Conservation (phyloP, 2,329 filamentous ascomycete species). For the Diplodia seriata region DNA sequence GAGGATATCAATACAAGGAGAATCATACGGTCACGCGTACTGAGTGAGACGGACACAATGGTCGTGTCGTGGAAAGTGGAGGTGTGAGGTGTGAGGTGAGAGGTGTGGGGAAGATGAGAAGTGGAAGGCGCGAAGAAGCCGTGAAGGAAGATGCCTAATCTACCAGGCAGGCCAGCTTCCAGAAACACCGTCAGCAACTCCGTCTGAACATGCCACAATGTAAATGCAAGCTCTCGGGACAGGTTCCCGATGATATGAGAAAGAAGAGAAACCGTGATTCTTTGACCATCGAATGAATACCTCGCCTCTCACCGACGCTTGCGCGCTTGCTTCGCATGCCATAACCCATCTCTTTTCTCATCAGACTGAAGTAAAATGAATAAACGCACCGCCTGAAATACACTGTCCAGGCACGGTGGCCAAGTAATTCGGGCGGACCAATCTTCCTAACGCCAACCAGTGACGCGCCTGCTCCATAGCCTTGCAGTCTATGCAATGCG, state of each 20-base stretch:
- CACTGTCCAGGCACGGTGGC: not conserved
- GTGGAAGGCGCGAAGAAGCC: not conserved
- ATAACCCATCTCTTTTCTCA: not conserved
- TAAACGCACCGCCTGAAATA: not conserved
- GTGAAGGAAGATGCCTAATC: not conserved
- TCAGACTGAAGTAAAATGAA: not conserved
- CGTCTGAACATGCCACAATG: not conserved
- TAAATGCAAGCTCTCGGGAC: not conserved
- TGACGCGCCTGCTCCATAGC: slow-evolving; percentile 6
- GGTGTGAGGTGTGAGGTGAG: not conserved
- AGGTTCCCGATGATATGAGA: not conserved
- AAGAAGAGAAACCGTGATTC: not conserved
- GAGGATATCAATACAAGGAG: not conserved
- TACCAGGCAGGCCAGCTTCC: not conserved
- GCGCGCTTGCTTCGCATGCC: slow-evolving; percentile 12
- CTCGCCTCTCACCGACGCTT: slow-evolving; percentile 9
- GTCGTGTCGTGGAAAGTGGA: not conserved
- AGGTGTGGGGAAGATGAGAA: not conserved
- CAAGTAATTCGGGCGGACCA: not conserved
- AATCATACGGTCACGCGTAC: not conserved
- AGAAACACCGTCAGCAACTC: not conserved
- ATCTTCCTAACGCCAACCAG: slow-evolving; percentile 17
- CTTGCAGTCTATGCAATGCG: not conserved
- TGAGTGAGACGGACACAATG: not conserved
- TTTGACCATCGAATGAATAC: slow-evolving; percentile 7